Evolutionary conservation across 2,329 filamentous ascomycete species (phyloP).

Genomic region (Drechslerella dactyloides): DNA sequence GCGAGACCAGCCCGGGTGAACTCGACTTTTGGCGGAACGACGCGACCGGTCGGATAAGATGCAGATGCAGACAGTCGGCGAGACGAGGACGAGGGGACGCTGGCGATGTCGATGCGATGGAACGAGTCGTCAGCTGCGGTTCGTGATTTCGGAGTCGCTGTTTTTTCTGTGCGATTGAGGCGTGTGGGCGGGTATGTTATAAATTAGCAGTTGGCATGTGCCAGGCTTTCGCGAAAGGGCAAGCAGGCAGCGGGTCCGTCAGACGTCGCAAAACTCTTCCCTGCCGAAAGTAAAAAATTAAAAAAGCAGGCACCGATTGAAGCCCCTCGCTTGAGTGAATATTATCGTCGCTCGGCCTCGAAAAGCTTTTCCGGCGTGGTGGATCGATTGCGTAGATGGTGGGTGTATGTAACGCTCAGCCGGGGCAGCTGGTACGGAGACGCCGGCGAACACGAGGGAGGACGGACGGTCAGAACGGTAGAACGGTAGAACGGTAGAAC

Average conservation of each 20-base stretch:
- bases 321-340: not conserved
- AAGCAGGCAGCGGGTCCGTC: slow-evolving; percentile 7
- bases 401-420: slow-evolving; percentile 49
- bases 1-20: slow-evolving; percentile 10
- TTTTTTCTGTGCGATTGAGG: slow-evolving; percentile 8
- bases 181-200: too few species aligned
- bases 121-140: slow-evolving; percentile 29
- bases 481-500: not conserved
- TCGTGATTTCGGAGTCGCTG: slow-evolving; percentile 18
- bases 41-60: not conserved
- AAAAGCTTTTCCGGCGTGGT: slow-evolving; percentile 13
- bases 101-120: slow-evolving; percentile 4
- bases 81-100: not conserved
- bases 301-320: not conserved
- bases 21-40: slow-evolving; percentile 3
- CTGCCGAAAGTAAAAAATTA: not conserved
- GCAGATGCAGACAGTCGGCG: too few species aligned
- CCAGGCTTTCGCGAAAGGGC: slow-evolving; percentile 9
- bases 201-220: not conserved
- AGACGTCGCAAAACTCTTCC: slow-evolving; percentile 26
- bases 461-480: not conserved
- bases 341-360: not conserved
- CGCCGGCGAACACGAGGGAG: slow-evolving; percentile 19
- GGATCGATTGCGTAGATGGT: slow-evolving; percentile 19
- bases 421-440: slow-evolving; percentile 48